These are phyloP conservation scores for Oidiodendron maius DNA, from an alignment of 495 filamentous ascomycete genomes.

Conservation along the genomic window DNA sequence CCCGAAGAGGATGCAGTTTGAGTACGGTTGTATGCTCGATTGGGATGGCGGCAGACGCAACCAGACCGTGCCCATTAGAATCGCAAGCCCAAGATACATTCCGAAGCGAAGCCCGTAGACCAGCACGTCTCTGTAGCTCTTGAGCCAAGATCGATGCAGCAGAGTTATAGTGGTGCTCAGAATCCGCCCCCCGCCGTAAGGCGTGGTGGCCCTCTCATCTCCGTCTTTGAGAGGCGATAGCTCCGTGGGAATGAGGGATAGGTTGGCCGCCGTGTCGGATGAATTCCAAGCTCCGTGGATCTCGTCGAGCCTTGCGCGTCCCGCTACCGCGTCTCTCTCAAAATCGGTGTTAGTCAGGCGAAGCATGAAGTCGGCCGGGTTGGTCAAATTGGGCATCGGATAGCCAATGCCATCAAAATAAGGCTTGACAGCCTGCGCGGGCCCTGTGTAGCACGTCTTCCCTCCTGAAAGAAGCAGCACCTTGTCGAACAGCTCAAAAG, in stretches of 20 bases:
- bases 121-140: conserved; percentile 70
- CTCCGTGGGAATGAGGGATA: background rate
- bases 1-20: conserved; percentile 52
- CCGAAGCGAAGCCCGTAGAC: conserved; percentile 72
- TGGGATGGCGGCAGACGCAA: conserved; percentile 58
- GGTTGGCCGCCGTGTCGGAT: background rate
- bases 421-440: conserved; percentile 36
- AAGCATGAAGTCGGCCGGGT: conserved; percentile 72
- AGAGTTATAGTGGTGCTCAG: conserved; percentile 29
- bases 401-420: conserved; percentile 55
- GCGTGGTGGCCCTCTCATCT: background rate
- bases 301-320: conserved; percentile 27
- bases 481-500: conserved; percentile 75
- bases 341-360: conserved; percentile 73
- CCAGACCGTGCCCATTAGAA: conserved; percentile 85
- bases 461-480: conserved; percentile 64
- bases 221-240: background rate
- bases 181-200: background rate
- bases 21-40: conserved; percentile 29
- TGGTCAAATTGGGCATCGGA: conserved; percentile 56
- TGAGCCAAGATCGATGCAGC: conserved; percentile 66
- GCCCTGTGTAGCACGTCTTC: conserved; percentile 59
- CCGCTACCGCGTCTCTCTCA: conserved; percentile 33
- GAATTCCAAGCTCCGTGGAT: conserved; percentile 36
- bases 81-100: conserved; percentile 71